Evolutionary conservation across 2,329 filamentous ascomycete genomes (phyloP).

Genomic region (Leptographium flavum): DNA sequence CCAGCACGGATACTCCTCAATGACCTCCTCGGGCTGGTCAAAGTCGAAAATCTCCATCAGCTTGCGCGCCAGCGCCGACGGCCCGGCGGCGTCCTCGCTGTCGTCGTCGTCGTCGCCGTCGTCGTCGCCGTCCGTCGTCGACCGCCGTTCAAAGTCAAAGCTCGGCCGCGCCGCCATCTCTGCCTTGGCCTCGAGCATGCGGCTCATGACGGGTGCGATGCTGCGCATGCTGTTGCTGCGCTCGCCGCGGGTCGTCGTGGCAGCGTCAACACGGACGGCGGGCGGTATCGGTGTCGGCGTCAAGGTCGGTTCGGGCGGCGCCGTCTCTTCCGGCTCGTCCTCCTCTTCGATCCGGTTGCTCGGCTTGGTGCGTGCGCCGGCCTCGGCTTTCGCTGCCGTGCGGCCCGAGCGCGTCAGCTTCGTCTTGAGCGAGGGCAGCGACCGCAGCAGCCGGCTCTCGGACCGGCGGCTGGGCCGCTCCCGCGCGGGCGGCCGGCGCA

Average conservation of each 20-base stretch:
- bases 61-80: constrained; percentile 50
- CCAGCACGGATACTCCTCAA: constrained; percentile 90
- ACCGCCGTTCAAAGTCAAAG: constrained; percentile 34
- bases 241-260: constrained; percentile 14
- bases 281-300: constrained; percentile 13
- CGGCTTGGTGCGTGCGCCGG: too few species aligned
- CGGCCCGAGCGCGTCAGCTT: too few species aligned
- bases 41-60: constrained; percentile 81
- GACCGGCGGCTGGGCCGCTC: constrained; percentile 45
- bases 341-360: constrained; percentile 15
- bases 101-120: constrained; percentile 18
- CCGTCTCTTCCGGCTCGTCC: constrained; percentile 15
- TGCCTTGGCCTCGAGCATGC: constrained; percentile 60
- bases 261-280: constrained; percentile 15
- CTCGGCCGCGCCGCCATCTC: constrained; percentile 44
- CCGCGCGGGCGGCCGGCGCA: constrained; percentile 13
- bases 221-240: constrained; percentile 21
- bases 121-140: neutral
- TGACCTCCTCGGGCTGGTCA: constrained; percentile 66
- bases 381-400: too few species aligned
- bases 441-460: constrained; percentile 50
- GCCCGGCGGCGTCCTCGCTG: constrained; percentile 18
- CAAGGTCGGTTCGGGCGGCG: constrained; percentile 8
- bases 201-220: constrained; percentile 58
- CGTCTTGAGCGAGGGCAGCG: constrained; percentile 44